A percentile compares a stretch with the other conserved stretches of the same genome.
Conservation (phyloP, 352 stramenopile species). For the Paralagenidium karlingii region DNA sequence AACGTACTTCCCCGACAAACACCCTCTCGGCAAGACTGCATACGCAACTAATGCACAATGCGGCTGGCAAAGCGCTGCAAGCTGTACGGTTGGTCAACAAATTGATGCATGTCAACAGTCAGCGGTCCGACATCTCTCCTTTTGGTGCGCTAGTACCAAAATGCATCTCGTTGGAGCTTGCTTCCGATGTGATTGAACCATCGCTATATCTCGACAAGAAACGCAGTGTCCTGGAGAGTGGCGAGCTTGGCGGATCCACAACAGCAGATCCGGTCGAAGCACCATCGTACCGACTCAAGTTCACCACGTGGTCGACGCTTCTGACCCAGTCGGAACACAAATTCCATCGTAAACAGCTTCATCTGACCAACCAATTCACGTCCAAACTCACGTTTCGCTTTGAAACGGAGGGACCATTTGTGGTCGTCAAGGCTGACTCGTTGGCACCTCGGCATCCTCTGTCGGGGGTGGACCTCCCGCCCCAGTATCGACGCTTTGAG, state of each 20-base stretch:
- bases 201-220: constrained; percentile 46
- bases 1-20: too few species aligned
- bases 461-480: constrained; percentile 30
- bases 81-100: constrained; percentile 54
- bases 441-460: constrained; percentile 49
- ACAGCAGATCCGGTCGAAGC: neutral
- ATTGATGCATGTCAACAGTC: constrained; percentile 3
- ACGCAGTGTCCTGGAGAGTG: neutral
- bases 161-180: constrained; percentile 46
- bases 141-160: too few species aligned
- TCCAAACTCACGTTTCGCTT: constrained; percentile 59
- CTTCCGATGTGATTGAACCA: constrained; percentile 45
- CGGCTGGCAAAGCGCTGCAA: constrained; percentile 51
- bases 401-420: constrained; percentile 46
- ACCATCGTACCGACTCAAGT: constrained; percentile 34
- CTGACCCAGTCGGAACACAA: constrained; percentile 2
- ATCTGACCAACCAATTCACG: constrained; percentile 41
- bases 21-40: too few species aligned
- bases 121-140: neutral
- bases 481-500: constrained; percentile 34
- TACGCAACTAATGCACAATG: too few species aligned
- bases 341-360: constrained; percentile 37
- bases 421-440: constrained; percentile 41
- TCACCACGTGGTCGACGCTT: constrained; percentile 64
- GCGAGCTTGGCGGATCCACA: neutral